Evolutionary conservation across 805 yeast genomes (phyloP), one percentile per base, ranked within the genome.

Genomic region (Myxozyma melibiosi): DNA sequence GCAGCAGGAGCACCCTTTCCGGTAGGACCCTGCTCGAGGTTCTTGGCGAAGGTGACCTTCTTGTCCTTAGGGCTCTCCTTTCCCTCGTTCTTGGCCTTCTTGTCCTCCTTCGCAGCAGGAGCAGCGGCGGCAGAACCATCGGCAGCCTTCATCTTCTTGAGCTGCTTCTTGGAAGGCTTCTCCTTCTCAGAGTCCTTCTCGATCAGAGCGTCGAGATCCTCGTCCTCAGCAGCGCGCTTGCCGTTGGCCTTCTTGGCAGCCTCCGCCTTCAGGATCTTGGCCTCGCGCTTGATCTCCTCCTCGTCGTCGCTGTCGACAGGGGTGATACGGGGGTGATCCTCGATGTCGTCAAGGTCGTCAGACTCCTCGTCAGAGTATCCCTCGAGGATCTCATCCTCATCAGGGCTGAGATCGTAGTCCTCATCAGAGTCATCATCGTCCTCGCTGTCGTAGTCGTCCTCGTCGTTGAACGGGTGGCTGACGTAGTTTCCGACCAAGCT

Each of bases 401-500:
- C 65, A 20, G 64, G 68, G 35, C 68, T 65, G 37, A 71, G 66
- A 24, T 73, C 76, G 53, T 69, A 72, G 52, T 70, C 73, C 18
- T 68, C 72, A 24, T 41, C 43, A 49, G 40, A 31, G 44, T 67
- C 71, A 20, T 67, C 70, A 51, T 69, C 73, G 11, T 69, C 73
- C 24, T 58, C 55, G 27, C 57, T 70, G 42, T 67, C 70, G 25
- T 61, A 64, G 30, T 67, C 71, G 35, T 66, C 74, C 42, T 71
- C 74, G 35, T 61, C 86, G 70, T 91, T 96, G 69, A 84, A 89
- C 73, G 98, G 97, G 75, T 91, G 97, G 74, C 88, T 96, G 70
- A 94, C 86, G 76, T 86, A 90, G 85, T 94, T 92, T 79, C 99
- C 99, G 66, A 88, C 80, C 68, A 94, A 78, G 74, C 92, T 95